phyloP scores from a whole-genome alignment of 31 red algal genomes.

The Asparagopsis taxiformis region DNA sequence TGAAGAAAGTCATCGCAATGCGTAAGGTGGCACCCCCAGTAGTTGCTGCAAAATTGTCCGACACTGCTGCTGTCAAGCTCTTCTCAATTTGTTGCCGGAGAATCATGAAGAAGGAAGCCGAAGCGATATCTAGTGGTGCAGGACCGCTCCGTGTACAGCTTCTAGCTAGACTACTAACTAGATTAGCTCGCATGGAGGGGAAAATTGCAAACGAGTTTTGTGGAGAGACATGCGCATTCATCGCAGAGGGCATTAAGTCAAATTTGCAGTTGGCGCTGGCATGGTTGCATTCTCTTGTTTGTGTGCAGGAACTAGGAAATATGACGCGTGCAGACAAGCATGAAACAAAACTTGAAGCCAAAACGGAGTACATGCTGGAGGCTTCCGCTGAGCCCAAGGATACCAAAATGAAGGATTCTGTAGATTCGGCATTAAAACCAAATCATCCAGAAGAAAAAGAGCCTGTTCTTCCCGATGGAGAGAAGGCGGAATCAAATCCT shows the following conservation, averaged over 20 bases:
- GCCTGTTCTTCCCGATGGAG: no score
- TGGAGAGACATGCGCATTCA: slow-evolving; percentile 45
- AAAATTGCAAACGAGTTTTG: slow-evolving; percentile 45
- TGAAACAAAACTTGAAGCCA: neutral
- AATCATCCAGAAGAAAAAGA: neutral
- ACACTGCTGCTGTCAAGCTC: slow-evolving; percentile 12
- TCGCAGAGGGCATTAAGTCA: slow-evolving; percentile 23
- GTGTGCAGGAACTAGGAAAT: neutral
- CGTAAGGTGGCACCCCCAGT: slow-evolving; percentile 60
- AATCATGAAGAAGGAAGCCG: slow-evolving; percentile 49
- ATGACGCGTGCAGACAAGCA: neutral
- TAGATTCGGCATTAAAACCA: neutral
- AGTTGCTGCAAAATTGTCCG: slow-evolving; percentile 30
- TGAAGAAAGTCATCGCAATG: slow-evolving; percentile 49
- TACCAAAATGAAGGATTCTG: neutral
- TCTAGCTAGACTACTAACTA: slow-evolving; percentile 48
- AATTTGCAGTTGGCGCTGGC: slow-evolving; percentile 38
- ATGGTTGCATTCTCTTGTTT: slow-evolving; percentile 45
- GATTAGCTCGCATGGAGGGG: slow-evolving; percentile 24
- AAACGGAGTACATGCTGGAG: neutral
- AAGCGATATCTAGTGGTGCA: slow-evolving; percentile 50
- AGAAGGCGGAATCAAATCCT: neutral
- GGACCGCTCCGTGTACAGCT: slow-evolving; percentile 54
- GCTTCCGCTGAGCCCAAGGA: neutral
- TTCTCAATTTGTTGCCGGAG: slow-evolving; percentile 39